These are phyloP conservation scores for Terfezia boudieri DNA, from an alignment of 495 filamentous ascomycete genomes.

Conservation along the genomic window DNA sequence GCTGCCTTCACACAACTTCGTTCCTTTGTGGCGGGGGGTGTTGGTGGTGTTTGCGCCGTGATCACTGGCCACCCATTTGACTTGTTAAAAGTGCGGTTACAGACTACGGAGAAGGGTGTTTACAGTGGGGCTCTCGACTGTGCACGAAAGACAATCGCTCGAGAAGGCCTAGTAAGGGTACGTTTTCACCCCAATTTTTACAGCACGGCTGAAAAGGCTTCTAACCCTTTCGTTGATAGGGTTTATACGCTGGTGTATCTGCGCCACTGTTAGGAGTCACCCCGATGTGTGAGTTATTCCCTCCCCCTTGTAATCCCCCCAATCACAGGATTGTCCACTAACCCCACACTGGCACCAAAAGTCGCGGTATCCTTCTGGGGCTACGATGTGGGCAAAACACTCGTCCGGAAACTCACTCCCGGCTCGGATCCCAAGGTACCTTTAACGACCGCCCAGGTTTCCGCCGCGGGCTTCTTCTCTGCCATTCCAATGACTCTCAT, in stretches of 20 bases:
- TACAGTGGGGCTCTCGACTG: conserved; percentile 84
- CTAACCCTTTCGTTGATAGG: conserved; percentile 23
- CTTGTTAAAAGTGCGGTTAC: conserved; percentile 86
- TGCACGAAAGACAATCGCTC: conserved; percentile 61
- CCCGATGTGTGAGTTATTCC: conserved; percentile 68
- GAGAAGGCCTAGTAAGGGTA: conserved; percentile 57
- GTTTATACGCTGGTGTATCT: conserved; percentile 89
- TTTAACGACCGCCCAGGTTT: conserved; percentile 69
- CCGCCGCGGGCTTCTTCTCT: conserved; percentile 87
- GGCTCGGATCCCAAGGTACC: conserved; percentile 21
- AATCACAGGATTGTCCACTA: background rate
- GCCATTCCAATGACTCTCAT: conserved; percentile 95
- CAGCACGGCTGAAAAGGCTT: background rate
- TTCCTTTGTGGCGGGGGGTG: conserved; percentile 71
- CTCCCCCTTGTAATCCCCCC: background rate
- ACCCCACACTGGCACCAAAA: conserved; percentile 20
- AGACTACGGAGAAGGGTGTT: conserved; percentile 85
- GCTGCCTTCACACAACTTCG: conserved; percentile 28
- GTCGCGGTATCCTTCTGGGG: conserved; percentile 99
- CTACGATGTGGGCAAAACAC: conserved; percentile 79
- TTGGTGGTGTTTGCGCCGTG: conserved; percentile 84
- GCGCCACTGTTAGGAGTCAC: conserved; percentile 89
- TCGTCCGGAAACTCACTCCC: conserved; percentile 45
- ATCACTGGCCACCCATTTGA: conserved; percentile 89
- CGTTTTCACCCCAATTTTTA: background rate